Evolutionary conservation across 2,329 filamentous ascomycete species (phyloP).

Genomic region (Colletotrichum tanaceti): DNA sequence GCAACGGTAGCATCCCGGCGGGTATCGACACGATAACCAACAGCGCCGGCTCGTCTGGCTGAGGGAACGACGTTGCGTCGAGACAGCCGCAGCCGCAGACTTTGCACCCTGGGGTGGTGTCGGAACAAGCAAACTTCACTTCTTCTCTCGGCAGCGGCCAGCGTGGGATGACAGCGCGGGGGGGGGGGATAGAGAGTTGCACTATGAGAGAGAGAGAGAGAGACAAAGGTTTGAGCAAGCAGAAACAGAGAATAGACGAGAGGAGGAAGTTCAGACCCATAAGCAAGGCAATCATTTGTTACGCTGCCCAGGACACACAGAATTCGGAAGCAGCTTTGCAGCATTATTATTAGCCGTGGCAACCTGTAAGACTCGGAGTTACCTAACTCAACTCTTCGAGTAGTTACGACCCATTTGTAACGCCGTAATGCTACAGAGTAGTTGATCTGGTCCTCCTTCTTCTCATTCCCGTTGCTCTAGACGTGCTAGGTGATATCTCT

Average conservation of each 20-base stretch:
- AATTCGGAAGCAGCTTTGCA: background rate
- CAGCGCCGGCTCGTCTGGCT: background rate
- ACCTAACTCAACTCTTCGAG: background rate
- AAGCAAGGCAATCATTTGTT: no score
- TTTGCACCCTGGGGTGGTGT: background rate
- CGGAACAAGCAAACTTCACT: background rate
- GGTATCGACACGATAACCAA: background rate
- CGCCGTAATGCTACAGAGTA: background rate
- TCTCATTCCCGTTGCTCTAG: background rate
- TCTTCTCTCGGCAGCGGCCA: slow-evolving; percentile 19
- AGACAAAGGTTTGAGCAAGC: no score
- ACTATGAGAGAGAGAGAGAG: no score
- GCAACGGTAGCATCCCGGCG: background rate
- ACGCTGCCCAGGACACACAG: background rate
- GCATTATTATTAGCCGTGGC: background rate
- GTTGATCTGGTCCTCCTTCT: background rate
- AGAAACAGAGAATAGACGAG: no score
- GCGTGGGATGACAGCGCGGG: no score
- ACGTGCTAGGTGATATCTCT: background rate
- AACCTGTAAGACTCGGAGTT: background rate
- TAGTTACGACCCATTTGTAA: background rate
- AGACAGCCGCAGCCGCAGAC: background rate
- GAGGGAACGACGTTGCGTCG: background rate
- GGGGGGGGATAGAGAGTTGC: background rate
- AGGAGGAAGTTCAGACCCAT: no score